A percentile compares a stretch with the other conserved stretches of the same genome.
phyloP scores from a whole-genome alignment of 306 rosid species.

The Prunus campanulata region DNA sequence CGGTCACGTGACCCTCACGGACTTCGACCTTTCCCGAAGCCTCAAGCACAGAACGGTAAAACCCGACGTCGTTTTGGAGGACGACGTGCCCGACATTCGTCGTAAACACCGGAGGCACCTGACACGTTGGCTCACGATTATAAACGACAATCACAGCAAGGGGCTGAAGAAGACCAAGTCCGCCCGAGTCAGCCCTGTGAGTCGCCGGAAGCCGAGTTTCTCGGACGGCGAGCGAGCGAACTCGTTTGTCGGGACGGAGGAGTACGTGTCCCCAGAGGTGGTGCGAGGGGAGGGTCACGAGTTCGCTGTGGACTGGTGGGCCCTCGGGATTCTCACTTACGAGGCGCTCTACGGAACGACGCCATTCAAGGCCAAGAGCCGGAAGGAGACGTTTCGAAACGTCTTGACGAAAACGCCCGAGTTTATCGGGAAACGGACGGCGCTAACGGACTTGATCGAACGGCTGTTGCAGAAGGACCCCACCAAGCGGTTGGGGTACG shows the following conservation, averaged over 20 bases:
- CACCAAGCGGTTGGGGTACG: slow-evolving; percentile 58
- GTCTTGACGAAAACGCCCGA: slow-evolving; percentile 53
- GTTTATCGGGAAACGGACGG: slow-evolving; percentile 58
- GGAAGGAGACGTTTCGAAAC: slow-evolving; percentile 83
- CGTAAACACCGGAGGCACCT: slow-evolving; percentile 43
- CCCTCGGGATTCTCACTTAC: slow-evolving; percentile 65
- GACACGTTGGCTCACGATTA: slow-evolving; percentile 42
- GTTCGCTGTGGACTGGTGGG: slow-evolving; percentile 98
- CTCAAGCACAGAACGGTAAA: slow-evolving; percentile 40
- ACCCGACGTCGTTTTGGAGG: slow-evolving; percentile 9
- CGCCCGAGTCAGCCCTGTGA: slow-evolving; percentile 80
- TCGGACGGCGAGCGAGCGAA: slow-evolving; percentile 68
- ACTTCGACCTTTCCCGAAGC: slow-evolving; percentile 80
- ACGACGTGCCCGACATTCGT: slow-evolving; percentile 24
- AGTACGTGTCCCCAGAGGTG: slow-evolving; percentile 90
- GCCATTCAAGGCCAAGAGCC: slow-evolving; percentile 83
- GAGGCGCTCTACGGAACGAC: slow-evolving; percentile 86
- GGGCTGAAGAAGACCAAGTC: slow-evolving; percentile 56
- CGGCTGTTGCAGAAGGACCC: slow-evolving; percentile 80
- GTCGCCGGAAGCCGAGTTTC: slow-evolving; percentile 58
- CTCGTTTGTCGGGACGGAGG: slow-evolving; percentile 95
- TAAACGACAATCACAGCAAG: slow-evolving; percentile 5
- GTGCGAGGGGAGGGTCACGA: slow-evolving; percentile 89
- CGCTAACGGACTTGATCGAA: slow-evolving; percentile 60
- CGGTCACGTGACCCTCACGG: slow-evolving; percentile 94